Percentiles rank a stretch among this genome's conserved stretches.
phyloP scores from a whole-genome alignment of 257 asterid genomes.

The Penstemon eatonii region DNA sequence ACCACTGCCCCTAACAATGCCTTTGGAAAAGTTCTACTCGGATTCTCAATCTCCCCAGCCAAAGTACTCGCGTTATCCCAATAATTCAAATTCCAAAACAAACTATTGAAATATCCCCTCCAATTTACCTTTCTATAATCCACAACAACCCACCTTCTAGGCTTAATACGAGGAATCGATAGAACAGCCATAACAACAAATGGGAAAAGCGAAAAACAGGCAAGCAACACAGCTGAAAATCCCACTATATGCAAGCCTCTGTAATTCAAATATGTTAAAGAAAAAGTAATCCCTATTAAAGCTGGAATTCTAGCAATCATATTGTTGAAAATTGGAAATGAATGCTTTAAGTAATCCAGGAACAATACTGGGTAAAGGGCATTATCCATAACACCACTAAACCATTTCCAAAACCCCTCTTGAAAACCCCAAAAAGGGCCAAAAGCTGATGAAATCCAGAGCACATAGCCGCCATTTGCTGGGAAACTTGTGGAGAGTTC shows the following conservation, averaged over 20 bases:
- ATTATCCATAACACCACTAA: conserved; percentile 93
- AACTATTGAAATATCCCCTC: conserved; percentile 73
- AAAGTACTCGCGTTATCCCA: conserved; percentile 91
- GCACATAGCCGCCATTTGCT: conserved; percentile 78
- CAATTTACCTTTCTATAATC: conserved; percentile 55
- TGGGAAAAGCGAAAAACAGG: conserved; percentile 72
- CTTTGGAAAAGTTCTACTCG: conserved; percentile 65
- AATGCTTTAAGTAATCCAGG: conserved; percentile 83
- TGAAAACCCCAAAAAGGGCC: conserved; percentile 89
- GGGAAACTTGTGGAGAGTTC: conserved; percentile 85
- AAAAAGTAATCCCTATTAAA: conserved; percentile 59
- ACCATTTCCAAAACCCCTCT: conserved; percentile 93
- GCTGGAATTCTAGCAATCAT: conserved; percentile 69
- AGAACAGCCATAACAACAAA: conserved; percentile 59
- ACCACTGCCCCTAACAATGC: conserved; percentile 72
- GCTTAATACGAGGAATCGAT: conserved; percentile 64
- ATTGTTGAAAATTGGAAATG: conserved; percentile 53
- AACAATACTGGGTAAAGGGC: conserved; percentile 90
- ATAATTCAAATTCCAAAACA: conserved; percentile 86
- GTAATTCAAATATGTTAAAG: conserved; percentile 64
- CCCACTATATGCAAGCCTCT: conserved; percentile 84
- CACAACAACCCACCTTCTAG: conserved; percentile 59
- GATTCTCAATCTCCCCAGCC: conserved; percentile 84
- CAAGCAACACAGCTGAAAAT: conserved; percentile 68
- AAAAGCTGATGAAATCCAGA: conserved; percentile 84